These are phyloP conservation scores for Exserohilum rostratum DNA, from an alignment of 2,329 filamentous ascomycete species.

Conservation along the genomic window DNA sequence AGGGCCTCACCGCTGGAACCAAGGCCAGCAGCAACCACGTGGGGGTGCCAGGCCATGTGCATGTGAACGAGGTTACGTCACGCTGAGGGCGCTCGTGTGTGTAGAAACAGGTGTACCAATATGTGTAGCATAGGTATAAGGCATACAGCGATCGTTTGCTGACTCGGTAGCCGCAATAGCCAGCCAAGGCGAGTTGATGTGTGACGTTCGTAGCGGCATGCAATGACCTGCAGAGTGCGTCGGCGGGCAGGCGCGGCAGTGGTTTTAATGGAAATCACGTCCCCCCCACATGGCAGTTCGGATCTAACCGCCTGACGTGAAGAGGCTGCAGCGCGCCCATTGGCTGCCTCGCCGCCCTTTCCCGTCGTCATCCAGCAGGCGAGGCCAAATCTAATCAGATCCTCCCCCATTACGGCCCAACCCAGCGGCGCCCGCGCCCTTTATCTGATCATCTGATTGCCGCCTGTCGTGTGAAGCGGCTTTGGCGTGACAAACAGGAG, in stretches of 20 bases:
- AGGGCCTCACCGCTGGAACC: conserved; percentile 58
- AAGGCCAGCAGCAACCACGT: conserved; percentile 35
- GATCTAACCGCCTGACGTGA: not conserved
- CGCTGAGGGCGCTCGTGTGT: not conserved
- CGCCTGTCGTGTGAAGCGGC: conserved; percentile 23
- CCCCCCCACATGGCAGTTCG: not conserved
- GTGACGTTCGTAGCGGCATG: too few species aligned
- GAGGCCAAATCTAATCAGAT: conserved; percentile 36
- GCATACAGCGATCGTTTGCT: too few species aligned
- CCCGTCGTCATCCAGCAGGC: conserved; percentile 5
- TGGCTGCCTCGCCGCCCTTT: not conserved
- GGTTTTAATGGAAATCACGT: not conserved
- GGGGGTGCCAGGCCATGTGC: conserved; percentile 42
- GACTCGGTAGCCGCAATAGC: too few species aligned
- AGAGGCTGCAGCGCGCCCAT: not conserved
- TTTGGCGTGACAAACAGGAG: conserved; percentile 29
- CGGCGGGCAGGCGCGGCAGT: too few species aligned
- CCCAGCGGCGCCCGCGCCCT: conserved; percentile 4
- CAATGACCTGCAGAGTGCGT: too few species aligned
- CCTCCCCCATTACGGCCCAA: conserved; percentile 15
- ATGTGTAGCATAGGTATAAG: not conserved
- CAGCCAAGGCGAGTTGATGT: too few species aligned
- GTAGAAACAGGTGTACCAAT: conserved; percentile 9
- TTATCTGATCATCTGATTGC: conserved; percentile 39
- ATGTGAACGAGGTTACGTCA: conserved; percentile 25